A percentile compares a stretch with the other conserved stretches of the same genome.
Evolutionary conservation across 345 rosid genomes (phyloP).

Genomic region (Erysimum cheiranthoides): DNA sequence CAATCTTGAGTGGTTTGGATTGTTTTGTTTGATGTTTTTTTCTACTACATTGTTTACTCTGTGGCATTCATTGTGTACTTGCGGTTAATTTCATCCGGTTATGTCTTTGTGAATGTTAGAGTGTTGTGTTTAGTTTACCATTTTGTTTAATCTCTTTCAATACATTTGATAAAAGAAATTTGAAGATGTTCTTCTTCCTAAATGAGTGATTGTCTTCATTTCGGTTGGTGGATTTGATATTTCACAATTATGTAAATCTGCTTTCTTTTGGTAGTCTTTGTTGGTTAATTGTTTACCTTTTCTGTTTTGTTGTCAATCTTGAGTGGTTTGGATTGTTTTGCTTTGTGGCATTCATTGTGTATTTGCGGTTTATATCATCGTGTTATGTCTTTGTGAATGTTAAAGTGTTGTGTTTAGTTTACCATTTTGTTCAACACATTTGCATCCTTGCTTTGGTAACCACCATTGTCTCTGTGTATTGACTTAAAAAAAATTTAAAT

Average conservation of each 20-base stretch:
- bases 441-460: background rate
- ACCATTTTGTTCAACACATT: background rate
- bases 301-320: background rate
- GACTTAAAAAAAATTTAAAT: no score
- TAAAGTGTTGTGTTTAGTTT: background rate
- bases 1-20: background rate
- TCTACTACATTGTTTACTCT: background rate
- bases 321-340: background rate
- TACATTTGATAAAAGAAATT: background rate
- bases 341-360: background rate
- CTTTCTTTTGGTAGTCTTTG: background rate
- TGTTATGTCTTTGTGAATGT: conserved; percentile 21
- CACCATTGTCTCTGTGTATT: background rate
- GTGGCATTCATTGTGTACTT: background rate
- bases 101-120: conserved; percentile 25
- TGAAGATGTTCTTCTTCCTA: conserved; percentile 30
- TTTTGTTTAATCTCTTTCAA: background rate
- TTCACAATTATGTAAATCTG: background rate
- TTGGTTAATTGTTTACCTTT: conserved; percentile 4
- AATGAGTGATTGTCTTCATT: conserved; percentile 9
- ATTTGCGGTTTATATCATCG: background rate
- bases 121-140: background rate
- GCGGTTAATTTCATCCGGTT: background rate
- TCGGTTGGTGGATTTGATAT: background rate
- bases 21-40: background rate